phyloP scores from a whole-genome alignment of 2,329 filamentous ascomycete species.

The Alternaria burnsii region DNA sequence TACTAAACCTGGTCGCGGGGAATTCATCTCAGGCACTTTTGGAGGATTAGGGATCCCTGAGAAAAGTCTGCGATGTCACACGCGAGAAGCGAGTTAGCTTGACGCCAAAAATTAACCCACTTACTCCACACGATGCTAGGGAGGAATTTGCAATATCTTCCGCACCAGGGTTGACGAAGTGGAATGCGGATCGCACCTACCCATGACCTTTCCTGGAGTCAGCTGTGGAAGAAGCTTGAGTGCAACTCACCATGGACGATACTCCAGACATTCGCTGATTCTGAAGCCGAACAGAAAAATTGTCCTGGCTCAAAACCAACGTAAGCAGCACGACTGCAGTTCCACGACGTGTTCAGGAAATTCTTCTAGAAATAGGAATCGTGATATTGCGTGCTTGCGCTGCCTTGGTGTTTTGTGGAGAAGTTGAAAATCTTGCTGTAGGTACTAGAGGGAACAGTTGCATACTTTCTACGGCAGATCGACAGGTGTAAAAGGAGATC shows the following conservation, averaged over 20 bases:
- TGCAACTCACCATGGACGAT: not conserved
- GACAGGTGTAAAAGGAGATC: conserved; percentile 5
- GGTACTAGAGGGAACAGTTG: not conserved
- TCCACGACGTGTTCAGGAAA: not conserved
- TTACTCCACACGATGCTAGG: conserved; percentile 10
- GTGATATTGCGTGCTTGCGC: not conserved
- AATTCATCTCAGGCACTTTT: not conserved
- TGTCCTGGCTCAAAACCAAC: not conserved
- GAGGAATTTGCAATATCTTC: conserved; percentile 4
- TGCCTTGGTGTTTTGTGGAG: not conserved
- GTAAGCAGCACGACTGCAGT: not conserved
- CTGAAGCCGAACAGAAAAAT: no score
- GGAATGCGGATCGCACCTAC: not conserved
- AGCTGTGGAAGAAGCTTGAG: not conserved
- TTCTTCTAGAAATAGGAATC: not conserved
- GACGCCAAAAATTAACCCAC: not conserved
- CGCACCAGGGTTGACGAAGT: not conserved
- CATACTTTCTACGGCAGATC: conserved; percentile 8
- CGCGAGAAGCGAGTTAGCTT: not conserved
- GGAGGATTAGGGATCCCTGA: not conserved
- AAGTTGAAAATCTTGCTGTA: not conserved
- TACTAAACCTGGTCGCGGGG: not conserved
- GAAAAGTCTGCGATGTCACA: conserved; percentile 4
- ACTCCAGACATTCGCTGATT: not conserved
- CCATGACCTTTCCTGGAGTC: not conserved